A percentile compares a stretch with the other conserved stretches of the same genome.
Conservation (phyloP, 2,329 filamentous ascomycete species). For the Pseudocercospora fijiensis region DNA sequence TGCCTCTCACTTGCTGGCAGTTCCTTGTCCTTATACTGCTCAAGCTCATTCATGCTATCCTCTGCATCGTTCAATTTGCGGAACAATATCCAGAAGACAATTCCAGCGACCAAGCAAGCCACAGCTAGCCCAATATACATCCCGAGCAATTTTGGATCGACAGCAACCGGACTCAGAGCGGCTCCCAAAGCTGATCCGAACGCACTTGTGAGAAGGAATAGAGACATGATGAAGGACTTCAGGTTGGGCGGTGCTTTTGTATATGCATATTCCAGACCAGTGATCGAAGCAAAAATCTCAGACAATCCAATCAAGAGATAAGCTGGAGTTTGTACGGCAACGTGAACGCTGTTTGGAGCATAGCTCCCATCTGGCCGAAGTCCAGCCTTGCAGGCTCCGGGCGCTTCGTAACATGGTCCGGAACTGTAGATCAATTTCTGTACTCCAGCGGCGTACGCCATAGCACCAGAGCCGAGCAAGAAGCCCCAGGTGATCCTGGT, state of each 20-base stretch:
- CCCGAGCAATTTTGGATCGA: slow-evolving; percentile 64
- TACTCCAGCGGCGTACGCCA: slow-evolving; percentile 55
- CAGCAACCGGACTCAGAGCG: slow-evolving; percentile 58
- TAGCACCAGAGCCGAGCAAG: slow-evolving; percentile 52
- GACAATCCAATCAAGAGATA: slow-evolving; percentile 46
- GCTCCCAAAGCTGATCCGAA: slow-evolving; percentile 60
- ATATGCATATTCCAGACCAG: slow-evolving; percentile 48
- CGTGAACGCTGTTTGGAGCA: slow-evolving; percentile 43
- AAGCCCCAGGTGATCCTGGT: slow-evolving; percentile 55
- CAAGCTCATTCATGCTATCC: slow-evolving; percentile 20
- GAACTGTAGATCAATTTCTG: slow-evolving; percentile 59
- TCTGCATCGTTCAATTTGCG: slow-evolving; percentile 44
- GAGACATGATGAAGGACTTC: slow-evolving; percentile 36
- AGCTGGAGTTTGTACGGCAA: slow-evolving; percentile 38
- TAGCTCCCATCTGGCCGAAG: slow-evolving; percentile 35
- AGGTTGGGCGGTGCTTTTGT: slow-evolving; percentile 47
- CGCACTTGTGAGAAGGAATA: slow-evolving; percentile 47
- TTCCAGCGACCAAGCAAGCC: slow-evolving; percentile 20
- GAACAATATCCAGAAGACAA: slow-evolving; percentile 31
- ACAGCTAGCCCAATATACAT: slow-evolving; percentile 42
- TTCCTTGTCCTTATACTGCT: slow-evolving; percentile 16
- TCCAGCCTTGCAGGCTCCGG: slow-evolving; percentile 39
- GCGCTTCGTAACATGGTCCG: slow-evolving; percentile 41
- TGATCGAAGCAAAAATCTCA: slow-evolving; percentile 49
- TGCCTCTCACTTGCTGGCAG: not conserved